A percentile compares a stretch with the other conserved stretches of the same genome.
Conservation (phyloP, 306 rosid genomes). For the Herpetospermum pedunculosum region DNA sequence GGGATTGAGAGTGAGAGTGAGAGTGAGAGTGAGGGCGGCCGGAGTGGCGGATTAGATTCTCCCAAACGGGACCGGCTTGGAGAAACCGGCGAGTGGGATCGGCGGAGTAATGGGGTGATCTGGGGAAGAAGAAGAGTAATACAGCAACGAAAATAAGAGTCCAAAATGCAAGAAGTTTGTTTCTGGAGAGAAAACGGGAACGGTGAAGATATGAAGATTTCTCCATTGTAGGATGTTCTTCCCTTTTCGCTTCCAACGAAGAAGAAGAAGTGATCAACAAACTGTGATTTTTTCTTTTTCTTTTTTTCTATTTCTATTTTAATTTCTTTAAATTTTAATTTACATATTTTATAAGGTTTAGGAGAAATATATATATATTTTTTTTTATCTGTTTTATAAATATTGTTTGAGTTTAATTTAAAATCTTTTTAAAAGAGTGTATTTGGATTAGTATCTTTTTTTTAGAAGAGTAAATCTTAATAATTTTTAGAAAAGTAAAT, state of each 20-base stretch:
- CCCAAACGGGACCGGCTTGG: constrained; percentile 18
- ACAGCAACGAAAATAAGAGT: not conserved
- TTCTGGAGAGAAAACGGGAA: constrained; percentile 10
- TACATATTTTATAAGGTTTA: too few relatives aligned
- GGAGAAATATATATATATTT: too few relatives aligned
- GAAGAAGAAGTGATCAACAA: not conserved
- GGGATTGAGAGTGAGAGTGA: not conserved
- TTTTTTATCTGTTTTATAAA: too few relatives aligned
- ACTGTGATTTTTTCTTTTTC: not conserved
- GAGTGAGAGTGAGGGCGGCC: not conserved
- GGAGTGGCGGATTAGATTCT: not conserved
- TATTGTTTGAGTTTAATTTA: too few relatives aligned
- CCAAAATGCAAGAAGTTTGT: constrained; percentile 15
- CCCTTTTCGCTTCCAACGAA: not conserved
- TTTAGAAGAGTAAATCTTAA: too few relatives aligned
- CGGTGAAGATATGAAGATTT: constrained; percentile 9
- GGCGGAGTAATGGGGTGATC: not conserved
- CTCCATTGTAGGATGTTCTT: not conserved
- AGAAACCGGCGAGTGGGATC: constrained; percentile 16
- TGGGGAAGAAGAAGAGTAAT: constrained; percentile 2
- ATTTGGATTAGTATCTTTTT: too few relatives aligned
- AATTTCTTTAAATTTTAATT: too few relatives aligned
- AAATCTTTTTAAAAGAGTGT: too few relatives aligned
- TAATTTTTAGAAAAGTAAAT: too few relatives aligned
- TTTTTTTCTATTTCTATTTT: too few relatives aligned